Evolutionary conservation across 148 eudicot genomes (phyloP).

Genomic region (Rhododendron simsii): DNA sequence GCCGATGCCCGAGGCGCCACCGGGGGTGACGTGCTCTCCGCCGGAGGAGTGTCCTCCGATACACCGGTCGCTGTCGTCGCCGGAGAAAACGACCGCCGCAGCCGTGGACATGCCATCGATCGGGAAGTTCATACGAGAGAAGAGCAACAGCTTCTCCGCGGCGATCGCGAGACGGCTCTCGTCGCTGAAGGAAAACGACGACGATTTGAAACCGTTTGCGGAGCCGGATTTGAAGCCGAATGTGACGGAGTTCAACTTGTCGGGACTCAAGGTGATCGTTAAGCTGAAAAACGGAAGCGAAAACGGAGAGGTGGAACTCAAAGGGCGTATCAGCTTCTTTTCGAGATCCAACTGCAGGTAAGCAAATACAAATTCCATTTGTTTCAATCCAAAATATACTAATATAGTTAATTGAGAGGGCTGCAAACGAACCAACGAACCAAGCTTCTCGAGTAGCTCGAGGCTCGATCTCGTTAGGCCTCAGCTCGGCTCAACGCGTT

Average conservation of each 20-base stretch:
- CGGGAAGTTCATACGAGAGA: slow-evolving; percentile 60
- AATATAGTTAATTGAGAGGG: too few relatives aligned
- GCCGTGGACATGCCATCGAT: slow-evolving; percentile 42
- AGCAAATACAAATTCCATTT: neutral
- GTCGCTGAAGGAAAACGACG: slow-evolving; percentile 18
- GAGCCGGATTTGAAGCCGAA: slow-evolving; percentile 3
- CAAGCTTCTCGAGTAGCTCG: too few relatives aligned
- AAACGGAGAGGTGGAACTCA: slow-evolving; percentile 20
- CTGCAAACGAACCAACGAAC: too few relatives aligned
- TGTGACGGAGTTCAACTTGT: slow-evolving; percentile 67
- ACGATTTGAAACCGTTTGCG: slow-evolving; percentile 9
- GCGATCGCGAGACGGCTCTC: slow-evolving; percentile 53
- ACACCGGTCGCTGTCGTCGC: slow-evolving; percentile 17
- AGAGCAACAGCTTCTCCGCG: slow-evolving; percentile 46
- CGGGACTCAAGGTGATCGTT: slow-evolving; percentile 73
- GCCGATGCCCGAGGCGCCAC: slow-evolving; percentile 64
- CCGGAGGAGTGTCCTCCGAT: neutral
- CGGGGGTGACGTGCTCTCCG: slow-evolving; percentile 26
- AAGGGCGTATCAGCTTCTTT: slow-evolving; percentile 77
- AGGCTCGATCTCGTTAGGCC: too few relatives aligned
- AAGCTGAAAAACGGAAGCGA: slow-evolving; percentile 24
- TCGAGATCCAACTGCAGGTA: slow-evolving; percentile 71
- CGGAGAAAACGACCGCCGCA: slow-evolving; percentile 18
- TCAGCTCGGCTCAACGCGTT: too few relatives aligned
- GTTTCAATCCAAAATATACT: neutral